phyloP scores from a whole-genome alignment of 306 rosid genomes.

The Dicorynia guianensis region DNA sequence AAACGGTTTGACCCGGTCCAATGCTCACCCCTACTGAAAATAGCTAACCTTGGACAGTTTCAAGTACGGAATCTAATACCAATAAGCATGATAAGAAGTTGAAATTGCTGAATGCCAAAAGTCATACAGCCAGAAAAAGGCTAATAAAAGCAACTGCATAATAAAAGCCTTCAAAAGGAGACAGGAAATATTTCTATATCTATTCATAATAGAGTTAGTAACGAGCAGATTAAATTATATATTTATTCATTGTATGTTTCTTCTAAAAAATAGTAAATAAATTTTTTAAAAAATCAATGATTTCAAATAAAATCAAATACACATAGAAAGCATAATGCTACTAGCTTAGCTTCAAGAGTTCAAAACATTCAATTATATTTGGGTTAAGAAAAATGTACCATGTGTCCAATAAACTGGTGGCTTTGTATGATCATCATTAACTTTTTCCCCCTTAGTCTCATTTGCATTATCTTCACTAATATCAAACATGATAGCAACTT shows the following conservation, averaged over 20 bases:
- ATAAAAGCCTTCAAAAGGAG: too few relatives aligned
- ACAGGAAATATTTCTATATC: too few relatives aligned
- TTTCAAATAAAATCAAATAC: constrained; percentile 25
- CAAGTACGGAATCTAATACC: too few relatives aligned
- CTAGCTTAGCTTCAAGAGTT: constrained; percentile 10
- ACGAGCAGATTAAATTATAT: not conserved
- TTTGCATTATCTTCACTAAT: constrained; percentile 51
- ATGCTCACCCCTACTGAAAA: too few relatives aligned
- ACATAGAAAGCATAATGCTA: constrained; percentile 14
- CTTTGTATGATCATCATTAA: constrained; percentile 45
- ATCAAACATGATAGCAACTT: constrained; percentile 84
- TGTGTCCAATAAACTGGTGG: constrained; percentile 81
- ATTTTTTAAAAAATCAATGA: not conserved
- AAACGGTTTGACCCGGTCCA: too few relatives aligned
- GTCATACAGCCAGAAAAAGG: too few relatives aligned
- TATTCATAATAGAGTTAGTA: too few relatives aligned
- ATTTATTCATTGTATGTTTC: not conserved
- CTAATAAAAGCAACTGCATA: too few relatives aligned
- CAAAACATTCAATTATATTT: not conserved
- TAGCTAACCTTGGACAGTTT: too few relatives aligned
- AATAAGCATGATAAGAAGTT: too few relatives aligned
- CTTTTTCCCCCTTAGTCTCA: constrained; percentile 57
- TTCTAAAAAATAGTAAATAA: not conserved
- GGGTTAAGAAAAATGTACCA: constrained; percentile 59
- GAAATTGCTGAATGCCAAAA: too few relatives aligned